phyloP scores from a whole-genome alignment of 2,329 filamentous ascomycete genomes.

The Zymoseptoria ardabiliae region DNA sequence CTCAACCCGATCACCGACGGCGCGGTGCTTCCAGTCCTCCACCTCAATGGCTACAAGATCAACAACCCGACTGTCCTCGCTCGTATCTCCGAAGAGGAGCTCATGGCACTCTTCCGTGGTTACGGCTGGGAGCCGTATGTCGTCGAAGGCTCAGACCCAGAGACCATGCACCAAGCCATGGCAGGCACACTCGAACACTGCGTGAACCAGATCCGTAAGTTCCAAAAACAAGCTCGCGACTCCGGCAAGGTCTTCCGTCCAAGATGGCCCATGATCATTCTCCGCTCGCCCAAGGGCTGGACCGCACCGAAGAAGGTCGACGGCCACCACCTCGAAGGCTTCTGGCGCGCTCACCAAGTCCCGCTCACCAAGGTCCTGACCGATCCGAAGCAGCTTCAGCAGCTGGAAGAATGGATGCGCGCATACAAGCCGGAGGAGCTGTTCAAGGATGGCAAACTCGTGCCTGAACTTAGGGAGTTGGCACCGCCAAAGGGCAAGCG shows the following conservation, averaged over 20 bases:
- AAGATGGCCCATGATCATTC: constrained; percentile 70
- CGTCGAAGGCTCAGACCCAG: constrained; percentile 66
- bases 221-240: constrained; percentile 65
- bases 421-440: constrained; percentile 67
- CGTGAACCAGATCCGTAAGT: constrained; percentile 59
- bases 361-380: constrained; percentile 63
- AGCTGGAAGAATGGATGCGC: constrained; percentile 70
- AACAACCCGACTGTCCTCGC: constrained; percentile 70
- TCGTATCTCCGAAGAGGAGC: constrained; percentile 65
- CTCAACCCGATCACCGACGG: constrained; percentile 72
- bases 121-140: constrained; percentile 78
- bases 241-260: constrained; percentile 63
- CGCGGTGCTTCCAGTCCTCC: constrained; percentile 68
- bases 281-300: constrained; percentile 74
- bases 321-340: constrained; percentile 65
- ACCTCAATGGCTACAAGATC: constrained; percentile 81
- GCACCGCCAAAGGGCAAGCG: constrained; percentile 58
- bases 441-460: constrained; percentile 58
- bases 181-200: constrained; percentile 67
- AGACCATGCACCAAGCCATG: constrained; percentile 77
- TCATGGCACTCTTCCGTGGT: constrained; percentile 60
- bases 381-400: constrained; percentile 56
- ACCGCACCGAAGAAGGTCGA: constrained; percentile 66
- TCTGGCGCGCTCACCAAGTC: constrained; percentile 72
- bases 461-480: constrained; percentile 55